Percentiles rank a stretch among this genome's conserved stretches.
Evolutionary conservation across 2,329 filamentous ascomycete genomes (phyloP).

Genomic region (Ophiosphaerella herpotricha): DNA sequence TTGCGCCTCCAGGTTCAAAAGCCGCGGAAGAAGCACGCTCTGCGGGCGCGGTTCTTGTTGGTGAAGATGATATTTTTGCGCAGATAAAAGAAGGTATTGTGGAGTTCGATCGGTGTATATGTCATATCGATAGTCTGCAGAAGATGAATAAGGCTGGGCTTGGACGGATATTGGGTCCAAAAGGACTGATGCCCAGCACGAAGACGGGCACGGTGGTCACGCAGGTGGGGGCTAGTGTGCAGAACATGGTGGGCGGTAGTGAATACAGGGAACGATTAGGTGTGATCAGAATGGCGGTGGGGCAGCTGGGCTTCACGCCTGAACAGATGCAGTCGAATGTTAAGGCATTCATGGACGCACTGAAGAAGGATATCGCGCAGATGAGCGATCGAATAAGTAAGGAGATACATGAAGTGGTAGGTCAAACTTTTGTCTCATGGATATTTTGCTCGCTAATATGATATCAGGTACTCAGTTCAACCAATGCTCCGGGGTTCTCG

Average conservation of each 20-base stretch:
- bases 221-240: slow-evolving; percentile 75
- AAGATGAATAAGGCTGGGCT: slow-evolving; percentile 82
- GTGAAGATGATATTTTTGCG: slow-evolving; percentile 84
- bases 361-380: slow-evolving; percentile 76
- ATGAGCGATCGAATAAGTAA: slow-evolving; percentile 70
- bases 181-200: slow-evolving; percentile 86
- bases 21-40: slow-evolving; percentile 73
- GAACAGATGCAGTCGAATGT: slow-evolving; percentile 86
- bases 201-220: slow-evolving; percentile 89
- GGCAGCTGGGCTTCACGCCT: slow-evolving; percentile 86
- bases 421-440: slow-evolving; percentile 24
- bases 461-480: slow-evolving; percentile 76
- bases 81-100: slow-evolving; percentile 76
- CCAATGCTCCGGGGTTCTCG: slow-evolving; percentile 83
- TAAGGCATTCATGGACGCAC: slow-evolving; percentile 71
- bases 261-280: slow-evolving; percentile 86
- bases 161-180: slow-evolving; percentile 82
- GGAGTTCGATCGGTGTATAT: slow-evolving; percentile 87
- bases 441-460: slow-evolving; percentile 42
- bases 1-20: slow-evolving; percentile 80
- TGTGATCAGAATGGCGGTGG: slow-evolving; percentile 86
- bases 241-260: slow-evolving; percentile 80
- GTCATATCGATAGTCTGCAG: slow-evolving; percentile 76
- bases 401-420: slow-evolving; percentile 71
- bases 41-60: slow-evolving; percentile 81